Base-by-base conservation (phyloP, 163 green algal genomes). In the Coccomyxa subellipsoidea region DNA sequence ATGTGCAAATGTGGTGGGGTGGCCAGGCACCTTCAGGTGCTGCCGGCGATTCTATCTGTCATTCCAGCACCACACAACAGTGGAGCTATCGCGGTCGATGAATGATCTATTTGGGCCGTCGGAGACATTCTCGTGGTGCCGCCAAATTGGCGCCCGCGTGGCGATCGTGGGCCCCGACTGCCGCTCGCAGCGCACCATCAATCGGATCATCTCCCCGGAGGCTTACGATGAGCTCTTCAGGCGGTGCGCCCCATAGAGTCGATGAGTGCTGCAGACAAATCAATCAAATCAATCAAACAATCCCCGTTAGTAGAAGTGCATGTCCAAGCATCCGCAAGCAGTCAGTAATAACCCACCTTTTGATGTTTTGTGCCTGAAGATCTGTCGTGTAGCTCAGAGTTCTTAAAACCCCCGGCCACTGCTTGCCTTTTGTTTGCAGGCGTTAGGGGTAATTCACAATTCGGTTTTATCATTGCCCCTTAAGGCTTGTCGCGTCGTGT, bases 11-110 rank as follows among this genome's bases (percentile, higher is more conserved):
- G n/a, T n/a, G n/a, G n/a, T n/a, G n/a, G n/a, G 39, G 29, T 75
- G 25, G 53, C 32, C 54, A 82, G 88, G 86, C 29, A 69, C 95
- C 3, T 96, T 88, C 83, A 83, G 78, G 31, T 83, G 90, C n/a
- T 91, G 91, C 6, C 76, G 85, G 53, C 90, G 88, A 59, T 92
- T 95, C 81, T 96, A 93, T 83, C 84, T 94, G 36, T 82, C 95
- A 15, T 96, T 95, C 86, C 93, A 96, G 89, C 90, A 93, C 34
- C 93, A 96, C 83, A 91, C 90, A 40, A 90, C 89, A 9, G 53
- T 75, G 31, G 69, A 84, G 32, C 78, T 83, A 38, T 79, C 85
- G 23, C 6, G 76, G n/a, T 37, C 82, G 23, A 53, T 79, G 38
- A 53, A 59, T 9, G 86, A 89, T 70, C 87, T 91, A 35, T 88